Conservation (phyloP, 306 rosid genomes). For the Rosa multiflora region DNA sequence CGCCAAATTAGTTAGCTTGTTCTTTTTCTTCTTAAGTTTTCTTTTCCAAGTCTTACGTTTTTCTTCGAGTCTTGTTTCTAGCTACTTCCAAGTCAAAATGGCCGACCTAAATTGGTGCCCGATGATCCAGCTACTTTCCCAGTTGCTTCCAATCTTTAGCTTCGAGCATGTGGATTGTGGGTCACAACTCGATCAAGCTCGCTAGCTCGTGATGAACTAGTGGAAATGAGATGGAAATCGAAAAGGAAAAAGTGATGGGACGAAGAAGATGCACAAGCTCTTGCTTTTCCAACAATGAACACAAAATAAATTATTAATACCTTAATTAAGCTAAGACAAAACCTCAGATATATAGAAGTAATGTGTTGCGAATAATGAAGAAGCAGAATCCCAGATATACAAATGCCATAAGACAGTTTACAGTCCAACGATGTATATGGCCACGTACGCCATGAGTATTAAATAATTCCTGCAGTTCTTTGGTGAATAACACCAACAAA, state of each 20-base stretch:
- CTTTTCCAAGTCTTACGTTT: too few species aligned
- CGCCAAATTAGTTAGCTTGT: too few species aligned
- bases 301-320: neutral
- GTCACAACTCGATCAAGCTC: neutral
- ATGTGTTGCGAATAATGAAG: neutral
- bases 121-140: neutral
- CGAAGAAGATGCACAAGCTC: neutral
- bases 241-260: neutral
- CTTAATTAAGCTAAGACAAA: conserved; percentile 5
- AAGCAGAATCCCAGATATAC: neutral
- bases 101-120: neutral
- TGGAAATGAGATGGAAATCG: neutral
- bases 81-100: conserved; percentile 1
- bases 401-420: neutral
- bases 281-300: conserved; percentile 8
- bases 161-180: neutral
- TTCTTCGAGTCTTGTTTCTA: too few species aligned
- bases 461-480: neutral
- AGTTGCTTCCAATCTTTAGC: neutral
- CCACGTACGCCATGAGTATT: neutral
- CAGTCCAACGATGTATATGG: neutral
- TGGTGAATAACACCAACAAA: neutral
- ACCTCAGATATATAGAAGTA: neutral
- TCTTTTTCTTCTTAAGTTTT: too few species aligned
- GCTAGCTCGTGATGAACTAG: neutral